Conservation (phyloP, 2,329 filamentous ascomycete species). For the Neocucurbitaria cava region DNA sequence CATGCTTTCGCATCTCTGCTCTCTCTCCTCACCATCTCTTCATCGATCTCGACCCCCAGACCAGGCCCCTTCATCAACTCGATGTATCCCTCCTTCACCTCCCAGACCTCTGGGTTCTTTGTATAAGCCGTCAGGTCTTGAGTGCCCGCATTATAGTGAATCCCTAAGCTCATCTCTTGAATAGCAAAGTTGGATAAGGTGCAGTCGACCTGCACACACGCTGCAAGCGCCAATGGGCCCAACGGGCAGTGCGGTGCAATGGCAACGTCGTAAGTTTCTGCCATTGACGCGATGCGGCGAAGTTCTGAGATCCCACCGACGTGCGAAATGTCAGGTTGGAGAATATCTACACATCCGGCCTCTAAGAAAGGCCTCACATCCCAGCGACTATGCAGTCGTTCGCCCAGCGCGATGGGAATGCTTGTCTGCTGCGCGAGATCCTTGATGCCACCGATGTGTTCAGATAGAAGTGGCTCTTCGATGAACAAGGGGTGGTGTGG, state of each 20-base stretch:
- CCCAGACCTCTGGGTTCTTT: conserved; percentile 69
- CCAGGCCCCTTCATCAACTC: conserved; percentile 66
- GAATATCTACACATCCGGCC: conserved; percentile 69
- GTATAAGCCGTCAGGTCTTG: conserved; percentile 65
- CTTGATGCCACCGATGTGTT: conserved; percentile 72
- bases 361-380: conserved; percentile 77
- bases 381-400: conserved; percentile 75
- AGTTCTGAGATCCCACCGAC: conserved; percentile 77
- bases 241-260: conserved; percentile 77
- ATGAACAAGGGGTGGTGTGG: conserved; percentile 76
- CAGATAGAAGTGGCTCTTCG: conserved; percentile 74
- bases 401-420: conserved; percentile 74
- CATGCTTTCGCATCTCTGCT: conserved; percentile 68
- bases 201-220: conserved; percentile 71
- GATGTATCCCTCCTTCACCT: conserved; percentile 71
- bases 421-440: conserved; percentile 64
- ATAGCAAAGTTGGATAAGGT: conserved; percentile 70
- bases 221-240: conserved; percentile 75
- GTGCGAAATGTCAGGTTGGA: conserved; percentile 77
- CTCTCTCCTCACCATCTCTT: conserved; percentile 68
- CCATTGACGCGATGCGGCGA: conserved; percentile 72
- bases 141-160: conserved; percentile 72
- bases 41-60: conserved; percentile 73
- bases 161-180: conserved; percentile 79
- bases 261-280: conserved; percentile 75